Percentiles rank a stretch among this genome's conserved stretches.
phyloP scores from a whole-genome alignment of 805 yeast species.

The Brettanomyces naardenensis region DNA sequence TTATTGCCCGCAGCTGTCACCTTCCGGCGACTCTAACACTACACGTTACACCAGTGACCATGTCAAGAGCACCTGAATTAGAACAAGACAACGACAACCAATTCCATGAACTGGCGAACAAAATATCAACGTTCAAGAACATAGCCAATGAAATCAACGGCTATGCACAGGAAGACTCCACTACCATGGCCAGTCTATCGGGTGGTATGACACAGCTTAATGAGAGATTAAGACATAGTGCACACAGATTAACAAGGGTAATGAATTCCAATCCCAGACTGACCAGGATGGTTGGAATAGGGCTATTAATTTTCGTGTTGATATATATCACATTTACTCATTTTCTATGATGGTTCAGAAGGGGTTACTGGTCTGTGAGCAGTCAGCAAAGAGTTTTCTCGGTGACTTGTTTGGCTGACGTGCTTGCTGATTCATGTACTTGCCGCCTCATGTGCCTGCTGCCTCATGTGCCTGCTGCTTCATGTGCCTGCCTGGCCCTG shows the following conservation, averaged over 20 bases:
- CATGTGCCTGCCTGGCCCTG: too few species aligned
- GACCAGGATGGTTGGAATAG: conserved; percentile 51
- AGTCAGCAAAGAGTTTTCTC: too few species aligned
- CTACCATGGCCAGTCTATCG: conserved; percentile 33
- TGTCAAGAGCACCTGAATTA: conserved; percentile 24
- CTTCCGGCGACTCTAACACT: too few species aligned
- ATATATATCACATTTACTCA: conserved; percentile 28
- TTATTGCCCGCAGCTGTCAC: too few species aligned
- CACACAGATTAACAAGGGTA: conserved; percentile 45
- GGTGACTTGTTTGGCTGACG: too few species aligned
- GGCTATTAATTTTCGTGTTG: conserved; percentile 46
- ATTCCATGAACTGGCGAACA: conserved; percentile 55
- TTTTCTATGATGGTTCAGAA: not conserved
- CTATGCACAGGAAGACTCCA: conserved; percentile 50
- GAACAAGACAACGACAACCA: conserved; percentile 50
- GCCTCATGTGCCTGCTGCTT: too few species aligned
- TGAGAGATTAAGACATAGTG: conserved; percentile 42
- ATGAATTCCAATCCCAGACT: conserved; percentile 51
- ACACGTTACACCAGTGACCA: too few species aligned
- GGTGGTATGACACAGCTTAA: conserved; percentile 44
- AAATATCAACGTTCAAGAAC: conserved; percentile 53
- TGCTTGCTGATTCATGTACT: too few species aligned
- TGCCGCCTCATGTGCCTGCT: too few species aligned
- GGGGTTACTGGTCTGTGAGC: too few species aligned
- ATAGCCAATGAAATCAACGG: conserved; percentile 62